Evolutionary conservation across 805 yeast genomes (phyloP).

Genomic region (Kodamaea sagamina): DNA sequence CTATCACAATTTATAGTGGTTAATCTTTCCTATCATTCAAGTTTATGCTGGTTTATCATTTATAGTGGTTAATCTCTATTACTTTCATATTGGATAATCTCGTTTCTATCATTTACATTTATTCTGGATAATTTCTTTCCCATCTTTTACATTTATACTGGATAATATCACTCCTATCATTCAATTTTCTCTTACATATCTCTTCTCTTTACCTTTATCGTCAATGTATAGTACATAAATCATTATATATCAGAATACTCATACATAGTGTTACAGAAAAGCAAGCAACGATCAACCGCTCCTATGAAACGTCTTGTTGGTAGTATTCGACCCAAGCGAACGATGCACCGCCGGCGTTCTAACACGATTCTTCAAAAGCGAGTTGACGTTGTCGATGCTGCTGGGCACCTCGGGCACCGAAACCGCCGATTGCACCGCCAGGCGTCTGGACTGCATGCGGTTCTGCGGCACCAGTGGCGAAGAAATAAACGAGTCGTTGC

Average conservation of each 20-base stretch:
- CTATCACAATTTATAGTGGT: too few relatives aligned
- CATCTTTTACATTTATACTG: too few relatives aligned
- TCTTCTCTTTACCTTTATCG: background rate
- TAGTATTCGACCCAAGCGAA: constrained; percentile 35
- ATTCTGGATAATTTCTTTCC: too few relatives aligned
- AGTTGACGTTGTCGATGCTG: constrained; percentile 37
- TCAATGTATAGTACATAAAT: constrained; percentile 9
- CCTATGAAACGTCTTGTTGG: constrained; percentile 1
- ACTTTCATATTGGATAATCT: too few relatives aligned
- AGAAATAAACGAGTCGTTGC: constrained; percentile 8
- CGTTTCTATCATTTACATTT: too few relatives aligned
- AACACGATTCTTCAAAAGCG: constrained; percentile 42
- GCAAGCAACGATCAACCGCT: background rate
- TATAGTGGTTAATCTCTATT: too few relatives aligned
- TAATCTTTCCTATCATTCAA: too few relatives aligned
- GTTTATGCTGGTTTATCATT: too few relatives aligned
- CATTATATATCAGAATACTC: constrained; percentile 6
- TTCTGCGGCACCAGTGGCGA: background rate
- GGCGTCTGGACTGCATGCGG: background rate
- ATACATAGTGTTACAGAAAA: constrained; percentile 9
- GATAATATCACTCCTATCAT: too few relatives aligned
- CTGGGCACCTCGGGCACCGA: constrained; percentile 11
- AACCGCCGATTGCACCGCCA: constrained; percentile 5
- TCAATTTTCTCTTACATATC: too few relatives aligned
- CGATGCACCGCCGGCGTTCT: constrained; percentile 47